Percentiles rank a stretch among this genome's conserved stretches.
These are phyloP conservation scores for Stemphylium vesicarium DNA, from an alignment of 2,329 filamentous ascomycete genomes.

Conservation along the genomic window DNA sequence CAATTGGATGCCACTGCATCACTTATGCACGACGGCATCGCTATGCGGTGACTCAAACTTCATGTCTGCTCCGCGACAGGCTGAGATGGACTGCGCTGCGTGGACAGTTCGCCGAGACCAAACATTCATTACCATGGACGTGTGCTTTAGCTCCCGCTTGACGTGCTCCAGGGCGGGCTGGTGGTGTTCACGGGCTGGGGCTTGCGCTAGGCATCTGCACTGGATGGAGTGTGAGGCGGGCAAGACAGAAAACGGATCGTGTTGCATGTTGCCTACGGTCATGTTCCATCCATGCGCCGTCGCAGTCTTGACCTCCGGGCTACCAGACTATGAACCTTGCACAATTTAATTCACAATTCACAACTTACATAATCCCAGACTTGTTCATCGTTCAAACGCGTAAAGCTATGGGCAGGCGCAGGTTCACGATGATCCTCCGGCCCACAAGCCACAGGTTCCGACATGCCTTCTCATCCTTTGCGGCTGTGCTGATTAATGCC, in stretches of 20 bases:
- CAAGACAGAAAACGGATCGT: too few relatives aligned
- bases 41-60: constrained; percentile 5
- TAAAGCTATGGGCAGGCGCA: not conserved
- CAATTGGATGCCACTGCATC: constrained; percentile 24
- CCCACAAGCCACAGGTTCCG: not conserved
- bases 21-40: constrained; percentile 6
- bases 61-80: too few relatives aligned
- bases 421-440: constrained; percentile 1
- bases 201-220: constrained; percentile 3
- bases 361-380: not conserved
- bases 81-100: not conserved
- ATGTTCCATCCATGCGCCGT: too few relatives aligned
- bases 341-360: not conserved
- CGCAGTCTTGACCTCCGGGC: too few relatives aligned
- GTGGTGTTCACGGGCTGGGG: constrained; percentile 6
- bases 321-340: not conserved
- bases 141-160: constrained; percentile 25
- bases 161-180: too few relatives aligned
- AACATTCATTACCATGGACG: constrained; percentile 4
- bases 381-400: not conserved
- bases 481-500: too few relatives aligned
- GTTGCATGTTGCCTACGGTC: too few relatives aligned
- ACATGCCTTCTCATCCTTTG: not conserved
- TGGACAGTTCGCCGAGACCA: not conserved
- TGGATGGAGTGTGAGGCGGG: too few relatives aligned